Evolutionary conservation across 179 eudicot species (phyloP), one percentile per base, ranked within the genome.

Genomic region (Camellia oleifera): DNA sequence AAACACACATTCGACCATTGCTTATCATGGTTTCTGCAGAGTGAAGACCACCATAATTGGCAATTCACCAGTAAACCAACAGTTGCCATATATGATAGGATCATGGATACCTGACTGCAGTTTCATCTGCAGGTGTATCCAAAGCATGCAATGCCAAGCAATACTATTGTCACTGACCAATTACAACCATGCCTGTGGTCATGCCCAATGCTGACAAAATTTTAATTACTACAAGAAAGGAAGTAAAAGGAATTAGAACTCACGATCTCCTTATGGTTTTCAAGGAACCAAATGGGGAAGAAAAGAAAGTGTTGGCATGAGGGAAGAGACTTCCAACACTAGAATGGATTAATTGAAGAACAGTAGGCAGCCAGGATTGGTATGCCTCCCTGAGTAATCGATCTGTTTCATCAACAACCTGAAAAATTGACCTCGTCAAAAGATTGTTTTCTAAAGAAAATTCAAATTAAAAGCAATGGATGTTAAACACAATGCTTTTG

Each of bases 371-470:
- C 98, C 99, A 96, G 7, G 97, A 94, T 81, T 96, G 98, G 82
- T 96, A 96, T 60, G 98, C 88, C 84, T 94, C 98, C 86, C 99
- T 88, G 53, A 96, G 90, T 77, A 96, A 81, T 68, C 99, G 87
- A 81, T 94, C 99, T 46, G 97, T 94, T 91, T 96, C 99, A 88
- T 96, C 99, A 85, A 96, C 98, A 60, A 96, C 99, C 98, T 96
- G 85, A 75, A 61, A 78, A 71, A 76, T 53, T n/a, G 52, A 73
- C 11, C 60, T 7, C 18, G 71, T 82, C 73, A 81, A 74, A 11
- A 58, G 50, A 79, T 32, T 17, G 42, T 53, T 48, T 48, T 69
- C 4, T 45, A 5, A 53, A 1, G 12, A 17, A 67, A 45, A 61
- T 56, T 14, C 8, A 67, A 80, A 40, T 20, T 44, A 42, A 56